Base-by-base conservation (phyloP, 352 stramenopile species). In the Thraustochytrium sp. region DNA sequence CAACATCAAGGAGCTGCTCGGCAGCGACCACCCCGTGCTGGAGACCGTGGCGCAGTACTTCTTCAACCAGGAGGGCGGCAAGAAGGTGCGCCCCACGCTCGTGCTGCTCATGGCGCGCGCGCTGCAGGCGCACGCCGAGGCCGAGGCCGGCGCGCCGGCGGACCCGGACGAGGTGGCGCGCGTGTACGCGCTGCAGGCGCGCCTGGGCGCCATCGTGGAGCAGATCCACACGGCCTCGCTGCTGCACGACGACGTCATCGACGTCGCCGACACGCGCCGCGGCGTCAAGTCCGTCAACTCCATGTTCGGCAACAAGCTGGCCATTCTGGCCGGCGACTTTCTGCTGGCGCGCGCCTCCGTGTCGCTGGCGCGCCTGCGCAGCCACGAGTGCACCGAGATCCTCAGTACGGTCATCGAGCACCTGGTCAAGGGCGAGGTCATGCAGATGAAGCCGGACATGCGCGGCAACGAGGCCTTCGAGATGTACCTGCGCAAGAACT, bases 211-310 rank as follows among this genome's bases (percentile, higher is more conserved):
- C 87, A 96, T 96, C 48, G 94, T 90, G 40, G 97, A 99, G 90
- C 98, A 99, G 93, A 99, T 99, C 88, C 97, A 99, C 90, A 99
- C 96, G 29, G 96, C 97, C 73, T 98, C 92, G 87, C 85, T 99
- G 49, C 96, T 99, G 86, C 97, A 99, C 87, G 97, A 99, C 89
- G 97, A 99, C 86, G 97, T 99, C 64, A 98, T 99, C 86, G 97
- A 99, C 86, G 93, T 96, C 80, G 93, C 96, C 21, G 95, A 98
- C 84, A 98, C 94, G 75, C 92, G 97, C 1, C 92, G 97, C 21
- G 95, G 95, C 5, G 89, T 94, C 29, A 90, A 94, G 34, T 95
- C 94, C 2, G 95, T 98, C 40, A 98, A 99, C 88, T 93, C 94
- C 54, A 91, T 97, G 29, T 99, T 99, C 90, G 97, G 97, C 53